These are phyloP conservation scores for Solanum phureja DNA, from an alignment of 257 asterid species.

Conservation along the genomic window DNA sequence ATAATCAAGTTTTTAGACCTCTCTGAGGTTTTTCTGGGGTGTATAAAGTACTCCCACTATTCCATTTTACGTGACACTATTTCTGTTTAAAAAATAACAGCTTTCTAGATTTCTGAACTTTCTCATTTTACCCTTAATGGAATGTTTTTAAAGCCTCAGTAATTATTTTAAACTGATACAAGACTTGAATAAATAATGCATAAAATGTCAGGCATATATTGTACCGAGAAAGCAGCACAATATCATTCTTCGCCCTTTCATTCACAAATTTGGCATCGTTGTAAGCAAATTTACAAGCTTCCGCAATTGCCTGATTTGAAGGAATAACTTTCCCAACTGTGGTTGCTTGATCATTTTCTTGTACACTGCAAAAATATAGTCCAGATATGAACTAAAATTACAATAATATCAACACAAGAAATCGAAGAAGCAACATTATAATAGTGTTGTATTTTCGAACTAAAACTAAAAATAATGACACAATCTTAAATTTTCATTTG, in stretches of 20 bases:
- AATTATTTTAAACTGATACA: background rate
- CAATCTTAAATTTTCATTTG: background rate
- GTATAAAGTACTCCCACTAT: too few relatives aligned
- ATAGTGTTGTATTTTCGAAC: background rate
- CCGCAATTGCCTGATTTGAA: constrained; percentile 59
- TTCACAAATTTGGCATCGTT: constrained; percentile 81
- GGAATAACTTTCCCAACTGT: constrained; percentile 30
- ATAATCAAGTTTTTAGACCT: too few relatives aligned
- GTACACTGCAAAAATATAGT: constrained; percentile 26
- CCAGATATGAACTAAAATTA: background rate
- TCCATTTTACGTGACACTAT: too few relatives aligned
- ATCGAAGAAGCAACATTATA: background rate
- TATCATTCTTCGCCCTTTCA: constrained; percentile 83
- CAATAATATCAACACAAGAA: background rate
- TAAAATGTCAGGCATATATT: background rate
- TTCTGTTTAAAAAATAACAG: background rate
- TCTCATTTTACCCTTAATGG: background rate
- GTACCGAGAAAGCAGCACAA: constrained; percentile 79
- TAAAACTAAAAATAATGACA: background rate
- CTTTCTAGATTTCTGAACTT: background rate
- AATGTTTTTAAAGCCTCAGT: background rate
- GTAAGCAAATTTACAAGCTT: constrained; percentile 78
- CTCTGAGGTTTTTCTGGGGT: too few relatives aligned
- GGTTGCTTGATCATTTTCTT: constrained; percentile 33
- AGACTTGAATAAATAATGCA: background rate